These are phyloP conservation scores for Candolleomyces efflorescens DNA, from an alignment of 768 basidiomycete genomes.

Conservation along the genomic window DNA sequence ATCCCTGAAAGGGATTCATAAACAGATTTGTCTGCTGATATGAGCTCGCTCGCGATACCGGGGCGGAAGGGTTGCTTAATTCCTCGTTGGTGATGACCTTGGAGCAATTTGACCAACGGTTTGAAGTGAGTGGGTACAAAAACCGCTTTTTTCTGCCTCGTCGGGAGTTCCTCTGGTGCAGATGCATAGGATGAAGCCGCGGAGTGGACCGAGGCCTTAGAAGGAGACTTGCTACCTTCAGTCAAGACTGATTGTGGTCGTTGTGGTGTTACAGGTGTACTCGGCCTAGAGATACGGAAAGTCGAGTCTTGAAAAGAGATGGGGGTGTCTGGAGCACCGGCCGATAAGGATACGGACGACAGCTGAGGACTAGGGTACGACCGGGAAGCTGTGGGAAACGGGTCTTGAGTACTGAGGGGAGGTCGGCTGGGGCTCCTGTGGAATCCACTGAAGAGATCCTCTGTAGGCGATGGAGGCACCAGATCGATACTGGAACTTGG, in stretches of 20 bases:
- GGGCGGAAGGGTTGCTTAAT: constrained; percentile 26
- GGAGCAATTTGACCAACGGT: constrained; percentile 28
- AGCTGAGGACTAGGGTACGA: neutral
- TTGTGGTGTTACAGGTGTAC: neutral
- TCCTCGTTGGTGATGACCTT: constrained; percentile 25
- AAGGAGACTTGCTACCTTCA: too few species aligned
- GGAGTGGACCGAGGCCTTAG: too few species aligned
- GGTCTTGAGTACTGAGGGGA: neutral
- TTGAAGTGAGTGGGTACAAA: constrained; percentile 18
- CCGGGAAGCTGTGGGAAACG: neutral
- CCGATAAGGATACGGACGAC: neutral
- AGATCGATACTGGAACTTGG: too few species aligned
- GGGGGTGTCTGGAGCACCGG: too few species aligned
- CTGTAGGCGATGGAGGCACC: too few species aligned
- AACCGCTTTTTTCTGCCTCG: neutral
- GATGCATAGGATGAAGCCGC: neutral
- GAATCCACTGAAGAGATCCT: too few species aligned
- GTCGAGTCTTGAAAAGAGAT: neutral
- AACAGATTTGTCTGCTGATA: constrained; percentile 15
- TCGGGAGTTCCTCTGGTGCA: neutral
- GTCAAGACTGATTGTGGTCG: too few species aligned
- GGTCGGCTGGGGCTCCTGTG: neutral
- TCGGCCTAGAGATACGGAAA: neutral
- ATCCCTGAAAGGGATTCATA: constrained; percentile 18
- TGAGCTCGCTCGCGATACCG: constrained; percentile 25